Percentiles rank a stretch among this genome's conserved stretches.
phyloP scores from a whole-genome alignment of 2,329 filamentous ascomycete species.

The Cladosporium sp. region DNA sequence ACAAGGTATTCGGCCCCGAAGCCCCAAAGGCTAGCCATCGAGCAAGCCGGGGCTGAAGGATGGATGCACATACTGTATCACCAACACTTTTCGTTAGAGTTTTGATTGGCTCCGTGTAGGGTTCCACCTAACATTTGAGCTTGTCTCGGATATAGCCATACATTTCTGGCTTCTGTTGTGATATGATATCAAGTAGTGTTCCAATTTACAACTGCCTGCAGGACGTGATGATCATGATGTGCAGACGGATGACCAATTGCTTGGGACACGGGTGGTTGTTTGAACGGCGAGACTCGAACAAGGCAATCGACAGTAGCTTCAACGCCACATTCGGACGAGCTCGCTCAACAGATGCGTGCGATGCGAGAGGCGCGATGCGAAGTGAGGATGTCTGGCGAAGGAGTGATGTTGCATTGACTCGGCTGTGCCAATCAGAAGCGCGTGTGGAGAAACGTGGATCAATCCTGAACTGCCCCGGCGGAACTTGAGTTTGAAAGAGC shows the following conservation, averaged over 20 bases:
- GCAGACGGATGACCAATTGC: not conserved
- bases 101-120: not conserved
- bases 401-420: slow-evolving; percentile 1
- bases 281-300: not conserved
- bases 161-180: not conserved
- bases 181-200: not conserved
- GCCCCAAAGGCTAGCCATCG: not conserved
- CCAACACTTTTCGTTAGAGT: not conserved
- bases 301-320: not conserved
- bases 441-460: not conserved
- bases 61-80: not conserved
- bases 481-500: not conserved
- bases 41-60: not conserved
- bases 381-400: not conserved
- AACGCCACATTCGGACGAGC: slow-evolving; percentile 1
- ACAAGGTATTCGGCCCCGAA: not conserved
- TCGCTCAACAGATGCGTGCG: not conserved
- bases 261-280: not conserved
- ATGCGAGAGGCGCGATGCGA: not conserved
- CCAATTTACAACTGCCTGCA: not conserved
- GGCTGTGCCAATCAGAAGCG: not conserved
- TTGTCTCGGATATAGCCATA: not conserved
- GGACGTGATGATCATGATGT: not conserved
- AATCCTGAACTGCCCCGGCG: not conserved
- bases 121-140: not conserved